Conservation (phyloP, 352 stramenopile genomes). For the Phytophthora quininea region DNA sequence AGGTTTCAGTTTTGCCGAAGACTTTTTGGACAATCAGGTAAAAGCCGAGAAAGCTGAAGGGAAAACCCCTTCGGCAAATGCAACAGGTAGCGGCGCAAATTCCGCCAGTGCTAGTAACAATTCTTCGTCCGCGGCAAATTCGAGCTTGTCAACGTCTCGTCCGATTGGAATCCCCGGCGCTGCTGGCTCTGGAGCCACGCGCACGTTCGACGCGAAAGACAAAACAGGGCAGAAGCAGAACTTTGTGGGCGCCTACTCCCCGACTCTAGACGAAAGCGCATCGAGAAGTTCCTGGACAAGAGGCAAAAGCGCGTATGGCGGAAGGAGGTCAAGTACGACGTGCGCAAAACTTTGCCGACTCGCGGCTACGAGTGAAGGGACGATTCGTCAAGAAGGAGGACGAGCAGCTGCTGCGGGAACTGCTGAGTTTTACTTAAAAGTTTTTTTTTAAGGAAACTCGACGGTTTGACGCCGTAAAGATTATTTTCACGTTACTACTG, state of each 20-base stretch:
- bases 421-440: slow-evolving; percentile 83
- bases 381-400: slow-evolving; percentile 99
- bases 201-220: slow-evolving; percentile 58
- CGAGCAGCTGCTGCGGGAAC: slow-evolving; percentile 86
- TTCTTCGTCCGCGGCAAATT: slow-evolving; percentile 25
- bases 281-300: slow-evolving; percentile 96
- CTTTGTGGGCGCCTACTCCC: slow-evolving; percentile 97
- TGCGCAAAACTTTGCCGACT: slow-evolving; percentile 99
- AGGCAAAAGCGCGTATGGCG: slow-evolving; percentile 94
- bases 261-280: slow-evolving; percentile 91
- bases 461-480: too few relatives aligned
- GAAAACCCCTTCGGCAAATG: slow-evolving; percentile 28
- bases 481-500: too few relatives aligned
- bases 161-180: slow-evolving; percentile 84
- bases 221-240: slow-evolving; percentile 74
- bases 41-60: slow-evolving; percentile 63
- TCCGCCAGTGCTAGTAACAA: neutral
- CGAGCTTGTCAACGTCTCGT: slow-evolving; percentile 65
- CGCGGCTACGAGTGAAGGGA: slow-evolving; percentile 95
- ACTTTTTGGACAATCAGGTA: slow-evolving; percentile 86
- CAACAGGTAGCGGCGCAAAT: slow-evolving; percentile 12
- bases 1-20: slow-evolving; percentile 85
- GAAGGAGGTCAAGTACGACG: slow-evolving; percentile 98
- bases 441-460: slow-evolving; percentile 7
- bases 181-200: slow-evolving; percentile 34